Evolutionary conservation across 345 rosid species (phyloP), one percentile per base, ranked within the genome.

Genomic region (Nephelium lappaceum): DNA sequence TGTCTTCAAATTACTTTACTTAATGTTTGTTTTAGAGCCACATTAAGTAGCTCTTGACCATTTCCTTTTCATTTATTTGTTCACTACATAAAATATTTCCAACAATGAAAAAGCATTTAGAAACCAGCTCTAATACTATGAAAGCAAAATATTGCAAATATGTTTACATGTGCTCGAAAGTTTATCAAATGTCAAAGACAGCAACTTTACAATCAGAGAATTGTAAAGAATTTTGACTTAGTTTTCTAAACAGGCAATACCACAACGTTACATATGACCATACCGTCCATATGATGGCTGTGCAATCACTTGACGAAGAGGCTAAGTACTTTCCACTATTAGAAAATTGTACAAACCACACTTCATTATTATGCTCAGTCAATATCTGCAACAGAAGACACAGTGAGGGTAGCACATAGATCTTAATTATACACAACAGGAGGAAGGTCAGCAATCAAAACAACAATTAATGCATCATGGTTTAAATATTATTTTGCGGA

Each of bases 201-300:
- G 55, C 63, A 67, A 25, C 21, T 60, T 11, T 16, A 62, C 7
- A 41, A 75, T 70, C 61, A 60, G 51, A 53, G 68, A 8, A 45
- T 61, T 21, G 36, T 47, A 38, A 25, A 39, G 43, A 41, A 21
- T 6, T 41, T 74, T 43, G 21, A 12, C 15, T 39, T 69, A 15
- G 73, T 27, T 55, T 36, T 57, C 71, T n/a, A 2, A 23, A 19
- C n/a, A 58, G 31, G 36, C n/a, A 73, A 63, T 39, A 18, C 38
- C 55, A 42, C 6, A 71, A 18, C 11, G 11, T 42, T 39, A 67
- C 42, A 18, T 23, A 41, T 73, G 74, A 64, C 5, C 23, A 38
- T 87, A 95, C 99, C 99, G 91, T 82, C 99, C 98, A 95, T 84
- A 92, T 92, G 64, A 93, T 91, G 83, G 99, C 93, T 69, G 91